These are phyloP conservation scores for Blakeslea trispora DNA, from an alignment of 371 early-diverging fungal species.

Conservation along the genomic window DNA sequence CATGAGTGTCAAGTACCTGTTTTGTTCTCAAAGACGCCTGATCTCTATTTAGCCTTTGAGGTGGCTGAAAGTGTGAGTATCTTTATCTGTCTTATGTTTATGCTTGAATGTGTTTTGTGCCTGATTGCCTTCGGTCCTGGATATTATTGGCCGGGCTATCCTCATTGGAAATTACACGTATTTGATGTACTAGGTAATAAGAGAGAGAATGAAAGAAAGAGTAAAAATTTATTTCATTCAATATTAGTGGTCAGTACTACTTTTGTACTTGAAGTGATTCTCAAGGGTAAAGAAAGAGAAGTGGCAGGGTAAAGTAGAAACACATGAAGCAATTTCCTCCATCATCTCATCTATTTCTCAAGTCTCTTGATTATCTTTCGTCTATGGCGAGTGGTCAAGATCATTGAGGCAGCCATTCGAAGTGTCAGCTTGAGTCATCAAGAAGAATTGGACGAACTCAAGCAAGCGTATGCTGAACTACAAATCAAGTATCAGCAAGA, in stretches of 20 bases:
- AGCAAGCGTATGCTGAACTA: constrained; percentile 22
- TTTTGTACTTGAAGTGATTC: constrained; percentile 42
- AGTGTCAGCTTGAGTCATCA: constrained; percentile 36
- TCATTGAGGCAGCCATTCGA: constrained; percentile 45
- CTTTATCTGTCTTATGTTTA: constrained; percentile 39
- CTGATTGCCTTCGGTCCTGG: constrained; percentile 47
- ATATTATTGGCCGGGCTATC: constrained; percentile 44
- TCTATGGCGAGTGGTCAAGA: constrained; percentile 53
- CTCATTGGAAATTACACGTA: constrained; percentile 50
- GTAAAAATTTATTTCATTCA: background rate
- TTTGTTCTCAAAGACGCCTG: background rate
- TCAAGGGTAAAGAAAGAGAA: constrained; percentile 54
- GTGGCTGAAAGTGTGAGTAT: constrained; percentile 35
- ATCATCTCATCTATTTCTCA: constrained; percentile 1
- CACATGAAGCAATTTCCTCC: constrained; percentile 5
- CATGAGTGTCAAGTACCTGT: constrained; percentile 30
- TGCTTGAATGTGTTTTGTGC: constrained; percentile 37
- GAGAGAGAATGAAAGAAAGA: background rate
- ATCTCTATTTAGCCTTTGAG: constrained; percentile 30
- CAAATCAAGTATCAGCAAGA: constrained; percentile 30
- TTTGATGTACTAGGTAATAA: constrained; percentile 44
- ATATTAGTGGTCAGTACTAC: constrained; percentile 41
- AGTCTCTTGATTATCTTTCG: constrained; percentile 49
- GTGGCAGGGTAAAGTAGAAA: constrained; percentile 41
- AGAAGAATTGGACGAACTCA: constrained; percentile 26